Evolutionary conservation across 192 early-diverging fungal genomes (phyloP).

Genomic region (Piromyces finnis): DNA sequence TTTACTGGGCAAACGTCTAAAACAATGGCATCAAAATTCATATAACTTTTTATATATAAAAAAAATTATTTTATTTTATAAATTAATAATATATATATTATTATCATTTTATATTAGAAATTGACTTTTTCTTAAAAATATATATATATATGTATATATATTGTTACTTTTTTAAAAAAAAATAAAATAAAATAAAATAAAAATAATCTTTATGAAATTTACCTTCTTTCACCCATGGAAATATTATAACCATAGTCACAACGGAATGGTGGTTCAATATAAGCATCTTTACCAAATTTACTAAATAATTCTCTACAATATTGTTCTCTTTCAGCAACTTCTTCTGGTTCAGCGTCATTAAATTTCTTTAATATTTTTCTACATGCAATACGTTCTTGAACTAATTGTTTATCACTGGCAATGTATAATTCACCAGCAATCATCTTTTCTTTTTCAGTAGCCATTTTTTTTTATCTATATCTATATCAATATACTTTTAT

Average conservation of each 20-base stretch:
- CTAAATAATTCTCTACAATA: not conserved
- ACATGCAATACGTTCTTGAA: not conserved
- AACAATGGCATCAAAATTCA: not conserved
- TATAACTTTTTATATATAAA: not conserved
- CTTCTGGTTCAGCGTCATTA: not conserved
- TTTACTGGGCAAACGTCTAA: not conserved
- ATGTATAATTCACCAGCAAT: not conserved
- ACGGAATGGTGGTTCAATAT: not conserved
- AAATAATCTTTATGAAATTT: not conserved
- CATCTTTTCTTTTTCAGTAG: not conserved
- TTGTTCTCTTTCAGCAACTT: not conserved
- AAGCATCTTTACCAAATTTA: not conserved
- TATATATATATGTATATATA: no score
- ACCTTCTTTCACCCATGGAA: not conserved
- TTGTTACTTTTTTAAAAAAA: no score
- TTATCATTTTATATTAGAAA: no score
- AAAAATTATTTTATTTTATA: no score
- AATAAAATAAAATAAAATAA: no score
- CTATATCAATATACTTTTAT: no score
- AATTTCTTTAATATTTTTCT: not conserved
- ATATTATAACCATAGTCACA: not conserved
- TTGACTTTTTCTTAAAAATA: no score
- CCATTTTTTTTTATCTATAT: not conserved
- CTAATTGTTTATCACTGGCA: not conserved
- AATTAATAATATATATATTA: no score